Conservation (phyloP, 1,284 basidiomycete species). For the Ceratobasidium sp. region DNA sequence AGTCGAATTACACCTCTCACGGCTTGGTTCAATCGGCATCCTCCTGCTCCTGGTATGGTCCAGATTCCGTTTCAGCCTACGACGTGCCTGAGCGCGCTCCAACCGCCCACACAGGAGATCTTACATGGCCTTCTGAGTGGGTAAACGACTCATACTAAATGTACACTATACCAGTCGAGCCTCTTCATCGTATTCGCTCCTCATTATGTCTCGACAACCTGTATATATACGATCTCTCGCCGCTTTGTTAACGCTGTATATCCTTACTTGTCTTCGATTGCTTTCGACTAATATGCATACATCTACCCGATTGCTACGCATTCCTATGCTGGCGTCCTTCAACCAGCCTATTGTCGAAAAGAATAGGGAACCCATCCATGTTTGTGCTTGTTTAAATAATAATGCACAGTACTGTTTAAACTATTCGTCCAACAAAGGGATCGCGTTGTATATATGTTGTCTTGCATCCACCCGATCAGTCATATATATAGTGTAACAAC, state of each 20-base stretch:
- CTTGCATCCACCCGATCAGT: too few relatives aligned
- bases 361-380: too few relatives aligned
- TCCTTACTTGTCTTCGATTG: constrained; percentile 16
- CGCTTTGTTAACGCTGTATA: constrained; percentile 3
- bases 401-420: too few relatives aligned
- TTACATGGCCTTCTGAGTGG: constrained; percentile 42
- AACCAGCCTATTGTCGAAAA: too few relatives aligned
- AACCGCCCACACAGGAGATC: constrained; percentile 42
- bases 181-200: not conserved
- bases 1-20: constrained; percentile 40
- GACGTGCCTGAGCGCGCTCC: constrained; percentile 41
- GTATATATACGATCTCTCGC: constrained; percentile 20
- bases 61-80: constrained; percentile 43
- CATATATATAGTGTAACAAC: too few relatives aligned
- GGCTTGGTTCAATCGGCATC: constrained; percentile 32
- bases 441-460: too few relatives aligned
- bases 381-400: too few relatives aligned
- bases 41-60: constrained; percentile 26
- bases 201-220: constrained; percentile 3
- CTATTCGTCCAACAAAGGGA: too few relatives aligned
- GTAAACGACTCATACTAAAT: constrained; percentile 34
- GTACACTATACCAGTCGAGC: not conserved
- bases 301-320: not conserved
- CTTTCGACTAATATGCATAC: constrained; percentile 11
- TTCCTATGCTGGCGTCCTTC: too few relatives aligned